A percentile compares a stretch with the other conserved stretches of the same genome.
Conservation (phyloP, 768 basidiomycete genomes). For the Holtermannia corniformis region DNA sequence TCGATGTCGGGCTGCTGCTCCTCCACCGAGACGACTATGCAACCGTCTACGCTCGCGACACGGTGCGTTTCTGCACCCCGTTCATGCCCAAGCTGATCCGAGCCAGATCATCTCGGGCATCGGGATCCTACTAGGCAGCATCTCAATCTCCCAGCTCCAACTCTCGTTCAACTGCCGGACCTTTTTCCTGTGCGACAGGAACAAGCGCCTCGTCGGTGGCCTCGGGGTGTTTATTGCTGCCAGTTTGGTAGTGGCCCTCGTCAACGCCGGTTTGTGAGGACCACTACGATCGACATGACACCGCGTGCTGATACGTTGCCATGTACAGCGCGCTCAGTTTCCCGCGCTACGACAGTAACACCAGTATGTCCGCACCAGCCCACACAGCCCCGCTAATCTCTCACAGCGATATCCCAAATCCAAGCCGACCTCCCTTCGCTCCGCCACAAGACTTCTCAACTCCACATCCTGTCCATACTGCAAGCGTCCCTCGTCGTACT, state of each 20-base stretch:
- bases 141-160: not conserved
- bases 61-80: not conserved
- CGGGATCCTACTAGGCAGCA: not conserved
- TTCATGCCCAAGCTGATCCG: not conserved
- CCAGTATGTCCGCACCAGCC: not conserved
- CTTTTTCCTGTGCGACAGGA: not conserved
- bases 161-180: not conserved
- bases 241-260: not conserved
- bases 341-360: not conserved
- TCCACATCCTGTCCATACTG: not conserved
- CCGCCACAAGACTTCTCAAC: not conserved
- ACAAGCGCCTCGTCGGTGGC: not conserved
- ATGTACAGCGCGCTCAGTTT: not conserved
- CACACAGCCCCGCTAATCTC: not conserved
- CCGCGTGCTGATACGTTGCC: too few species aligned
- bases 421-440: not conserved
- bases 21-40: not conserved
- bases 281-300: too few species aligned
- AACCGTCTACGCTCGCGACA: not conserved
- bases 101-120: not conserved
- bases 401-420: not conserved
- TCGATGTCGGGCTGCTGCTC: not conserved
- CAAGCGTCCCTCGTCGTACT: not conserved
- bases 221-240: not conserved
- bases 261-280: not conserved